Evolutionary conservation across 805 yeast species (phyloP), one percentile per base, ranked within the genome.

Genomic region (Candida alai): DNA sequence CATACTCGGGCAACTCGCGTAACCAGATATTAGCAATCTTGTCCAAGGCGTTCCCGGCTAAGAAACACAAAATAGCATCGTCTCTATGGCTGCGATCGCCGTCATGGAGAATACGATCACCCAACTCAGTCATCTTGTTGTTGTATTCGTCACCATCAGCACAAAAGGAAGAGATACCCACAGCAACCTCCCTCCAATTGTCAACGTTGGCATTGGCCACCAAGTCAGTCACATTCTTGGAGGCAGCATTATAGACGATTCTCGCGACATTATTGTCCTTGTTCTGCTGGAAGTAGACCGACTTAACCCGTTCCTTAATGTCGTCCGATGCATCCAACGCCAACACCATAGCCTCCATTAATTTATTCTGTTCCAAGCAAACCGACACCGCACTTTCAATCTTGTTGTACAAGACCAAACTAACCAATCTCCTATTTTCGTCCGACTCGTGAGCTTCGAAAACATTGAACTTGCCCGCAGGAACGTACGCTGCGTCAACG

Each of bases 111-210:
- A 93, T 60, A 45, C 96, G 76, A 54, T 84, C 88, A 52, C 97
- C 98, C 40, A 93, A 70, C 37, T 69, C 70, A 19, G 76, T 62
- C 41, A 84, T 72, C 42, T 80, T 70, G 6, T 60, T 47, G 45
- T 74, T 74, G 57, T 74, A 83, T 25, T 69, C 68, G 2, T 60
- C 60, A 4, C 60, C 60, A 42, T 72, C 73, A 13, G 61, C 43
- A 27, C 73, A 55, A 48, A 73, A 82, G 2, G 85, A 73, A 34
- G 77, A 56, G 36, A 89, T 73, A 11, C 87, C 73, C 27, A 74
- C 66, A n/a, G 88, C 85, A 45, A 84, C 78, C 27, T 79, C 80
- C 47, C 77, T 82, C 98, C 98, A 93, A 44, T 84, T 79, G 4
- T 69, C 49, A 24, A 89, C 78, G 50, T 84, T 83, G 19, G 84